These are phyloP conservation scores for Blepharisma stoltei DNA, from an alignment of 73 alveolate genomes.

Conservation along the genomic window DNA sequence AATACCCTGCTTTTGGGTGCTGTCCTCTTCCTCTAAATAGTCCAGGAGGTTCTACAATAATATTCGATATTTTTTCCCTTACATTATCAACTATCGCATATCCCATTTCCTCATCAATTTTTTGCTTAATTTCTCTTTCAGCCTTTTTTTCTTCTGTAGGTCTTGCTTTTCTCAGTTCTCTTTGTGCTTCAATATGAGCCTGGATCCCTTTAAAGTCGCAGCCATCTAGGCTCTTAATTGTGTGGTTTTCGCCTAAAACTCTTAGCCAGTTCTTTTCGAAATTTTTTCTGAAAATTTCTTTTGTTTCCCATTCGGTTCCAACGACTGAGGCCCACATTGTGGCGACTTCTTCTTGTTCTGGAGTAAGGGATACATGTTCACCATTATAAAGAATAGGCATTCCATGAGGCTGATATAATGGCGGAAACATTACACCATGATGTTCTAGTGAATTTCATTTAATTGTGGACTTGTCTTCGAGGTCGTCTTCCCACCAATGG, in stretches of 20 bases:
- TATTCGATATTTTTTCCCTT: slow-evolving; percentile 83
- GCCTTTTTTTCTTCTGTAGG: slow-evolving; percentile 79
- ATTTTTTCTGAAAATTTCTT: slow-evolving; percentile 75
- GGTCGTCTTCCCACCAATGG: slow-evolving; percentile 43
- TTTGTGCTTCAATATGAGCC: slow-evolving; percentile 66
- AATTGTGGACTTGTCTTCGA: slow-evolving; percentile 60
- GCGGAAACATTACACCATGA: slow-evolving; percentile 92
- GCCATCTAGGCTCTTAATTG: slow-evolving; percentile 66
- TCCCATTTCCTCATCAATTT: slow-evolving; percentile 72
- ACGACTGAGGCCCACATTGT: slow-evolving; percentile 90
- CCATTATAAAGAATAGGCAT: slow-evolving; percentile 83
- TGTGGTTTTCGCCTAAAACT: slow-evolving; percentile 60
- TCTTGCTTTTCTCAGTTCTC: slow-evolving; percentile 66
- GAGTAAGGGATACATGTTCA: slow-evolving; percentile 57
- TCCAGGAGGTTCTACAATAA: slow-evolving; percentile 97
- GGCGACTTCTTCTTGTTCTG: slow-evolving; percentile 94
- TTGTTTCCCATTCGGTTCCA: slow-evolving; percentile 80
- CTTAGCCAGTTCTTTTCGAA: slow-evolving; percentile 74
- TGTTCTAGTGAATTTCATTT: slow-evolving; percentile 94
- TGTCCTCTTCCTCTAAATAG: slow-evolving; percentile 99
- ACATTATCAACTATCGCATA: slow-evolving; percentile 94
- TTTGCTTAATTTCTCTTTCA: slow-evolving; percentile 77
- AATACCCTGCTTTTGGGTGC: slow-evolving; percentile 96
- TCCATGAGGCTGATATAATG: slow-evolving; percentile 85
- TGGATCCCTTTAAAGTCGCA: slow-evolving; percentile 86